These are phyloP conservation scores for Beauveria scarabaeidicola DNA, from an alignment of 2,329 filamentous ascomycete genomes.

Conservation along the genomic window DNA sequence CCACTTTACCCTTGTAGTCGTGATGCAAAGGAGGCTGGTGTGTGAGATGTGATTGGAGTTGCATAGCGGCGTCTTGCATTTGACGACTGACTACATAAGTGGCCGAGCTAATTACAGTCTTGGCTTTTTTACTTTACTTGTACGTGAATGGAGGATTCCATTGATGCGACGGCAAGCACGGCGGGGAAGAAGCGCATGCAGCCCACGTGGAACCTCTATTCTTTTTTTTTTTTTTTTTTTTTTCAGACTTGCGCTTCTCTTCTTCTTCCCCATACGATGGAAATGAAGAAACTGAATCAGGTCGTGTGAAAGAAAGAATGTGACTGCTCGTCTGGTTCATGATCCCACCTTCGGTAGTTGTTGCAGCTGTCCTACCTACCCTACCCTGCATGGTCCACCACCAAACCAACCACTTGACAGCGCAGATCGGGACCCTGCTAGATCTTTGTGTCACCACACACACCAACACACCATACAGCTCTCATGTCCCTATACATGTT, in stretches of 20 bases:
- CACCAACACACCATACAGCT: background rate
- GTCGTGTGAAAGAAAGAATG: too few species aligned
- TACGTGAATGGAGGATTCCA: background rate
- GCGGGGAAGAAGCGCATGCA: background rate
- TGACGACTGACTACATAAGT: too few species aligned
- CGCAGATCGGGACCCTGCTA: background rate
- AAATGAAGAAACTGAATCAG: too few species aligned
- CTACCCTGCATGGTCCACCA: background rate
- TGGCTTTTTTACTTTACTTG: too few species aligned
- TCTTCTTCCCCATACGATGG: too few species aligned
- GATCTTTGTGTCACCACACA: background rate
- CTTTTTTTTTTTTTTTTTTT: too few species aligned
- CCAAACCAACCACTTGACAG: background rate
- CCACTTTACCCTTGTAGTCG: background rate
- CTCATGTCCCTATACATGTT: background rate
- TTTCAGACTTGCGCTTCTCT: too few species aligned
- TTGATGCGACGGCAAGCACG: background rate
- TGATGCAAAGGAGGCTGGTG: too few species aligned
- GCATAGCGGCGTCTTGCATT: background rate
- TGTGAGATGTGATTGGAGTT: background rate
- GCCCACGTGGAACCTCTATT: background rate
- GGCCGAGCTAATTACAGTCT: too few species aligned
- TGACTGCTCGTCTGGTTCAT: background rate
- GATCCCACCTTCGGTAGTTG: background rate
- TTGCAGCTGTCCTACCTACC: conserved; percentile 1